A percentile compares a stretch with the other conserved stretches of the same genome.
These are phyloP conservation scores for Yamadazyma sp. DNA, from an alignment of 1,139 yeast genomes.

Conservation along the genomic window DNA sequence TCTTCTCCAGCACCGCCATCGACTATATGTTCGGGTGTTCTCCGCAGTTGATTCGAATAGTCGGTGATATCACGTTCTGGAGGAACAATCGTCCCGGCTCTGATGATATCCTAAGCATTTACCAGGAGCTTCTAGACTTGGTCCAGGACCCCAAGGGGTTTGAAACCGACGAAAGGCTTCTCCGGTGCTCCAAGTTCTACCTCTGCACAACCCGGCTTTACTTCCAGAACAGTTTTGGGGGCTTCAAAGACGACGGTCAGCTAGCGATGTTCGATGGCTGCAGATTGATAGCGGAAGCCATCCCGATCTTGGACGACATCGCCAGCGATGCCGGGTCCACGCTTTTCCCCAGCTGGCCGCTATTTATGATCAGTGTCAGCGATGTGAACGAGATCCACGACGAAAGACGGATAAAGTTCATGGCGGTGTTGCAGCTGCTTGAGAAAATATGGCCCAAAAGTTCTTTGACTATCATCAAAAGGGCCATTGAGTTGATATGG, in stretches of 20 bases:
- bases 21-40: slow-evolving; percentile 32
- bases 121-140: slow-evolving; percentile 6
- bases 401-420: slow-evolving; percentile 13
- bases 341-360: slow-evolving; percentile 27
- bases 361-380: slow-evolving; percentile 19
- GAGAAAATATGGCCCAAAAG: slow-evolving; percentile 23
- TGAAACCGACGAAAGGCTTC: slow-evolving; percentile 5
- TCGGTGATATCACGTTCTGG: slow-evolving; percentile 19
- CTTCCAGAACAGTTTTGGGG: slow-evolving; percentile 7
- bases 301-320: slow-evolving; percentile 3
- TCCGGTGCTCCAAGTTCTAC: slow-evolving; percentile 12
- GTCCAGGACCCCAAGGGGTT: slow-evolving; percentile 1
- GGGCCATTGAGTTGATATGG: slow-evolving; percentile 28
- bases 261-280: background rate
- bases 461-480: slow-evolving; percentile 17
- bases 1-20: slow-evolving; percentile 19
- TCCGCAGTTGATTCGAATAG: slow-evolving; percentile 21
- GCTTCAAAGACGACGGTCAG: background rate
- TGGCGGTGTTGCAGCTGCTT: slow-evolving; percentile 17
- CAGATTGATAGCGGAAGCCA: slow-evolving; percentile 3
- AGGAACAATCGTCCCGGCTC: slow-evolving; percentile 10
- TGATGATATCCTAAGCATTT: slow-evolving; percentile 1
- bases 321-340: background rate
- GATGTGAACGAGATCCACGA: slow-evolving; percentile 14
- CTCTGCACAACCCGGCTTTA: slow-evolving; percentile 11